Evolutionary conservation across 805 yeast species (phyloP), one percentile per base, ranked within the genome.

Genomic region (Lipomyces japonicus): DNA sequence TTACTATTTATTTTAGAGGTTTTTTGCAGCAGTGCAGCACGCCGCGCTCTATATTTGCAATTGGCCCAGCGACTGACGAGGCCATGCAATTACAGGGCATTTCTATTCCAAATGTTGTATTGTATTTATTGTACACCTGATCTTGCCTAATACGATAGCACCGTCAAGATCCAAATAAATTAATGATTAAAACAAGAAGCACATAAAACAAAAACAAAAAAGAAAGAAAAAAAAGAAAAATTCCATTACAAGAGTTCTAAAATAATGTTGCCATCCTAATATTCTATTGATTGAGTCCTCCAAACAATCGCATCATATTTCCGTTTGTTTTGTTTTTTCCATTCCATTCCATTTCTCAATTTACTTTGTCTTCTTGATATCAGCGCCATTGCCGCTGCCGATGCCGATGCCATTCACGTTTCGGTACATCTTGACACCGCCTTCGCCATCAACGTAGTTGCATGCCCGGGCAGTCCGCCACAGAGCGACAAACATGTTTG

Each of bases 401-500:
- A 40, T 32, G 16, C 90, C 90, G 42, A 77, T 63, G 44, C 78
- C 77, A 68, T 86, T 86, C 62, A 72, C 62, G 70, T 86, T 86
- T 71, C 93, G 77, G 67, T 73, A 86, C 93, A 86, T 86, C 61
- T 59, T 67, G 57, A 84, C 80, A 53, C 87, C 87, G 40, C 75
- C 71, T 42, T 77, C 76, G 61, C 84, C 86, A 54, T 81, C 87
- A 48, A 84, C 86, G 58, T 76, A 84, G 68, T 82, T 86, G 68
- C 90, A 84, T 52, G 74, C 56, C 68, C 90, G 78, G 44, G 75
- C 69, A 56, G 73, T 70, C 55, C 76, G 75, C 61, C 63, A 68
- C 85, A 87, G 62, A 78, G 75, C 37, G 81, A 71, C 46, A 67
- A 85, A 80, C 88, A 87, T 83, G 74, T 78, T 84, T 68, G 86